Conservation (phyloP, 352 stramenopile genomes). For the Globisporangium barbulae region DNA sequence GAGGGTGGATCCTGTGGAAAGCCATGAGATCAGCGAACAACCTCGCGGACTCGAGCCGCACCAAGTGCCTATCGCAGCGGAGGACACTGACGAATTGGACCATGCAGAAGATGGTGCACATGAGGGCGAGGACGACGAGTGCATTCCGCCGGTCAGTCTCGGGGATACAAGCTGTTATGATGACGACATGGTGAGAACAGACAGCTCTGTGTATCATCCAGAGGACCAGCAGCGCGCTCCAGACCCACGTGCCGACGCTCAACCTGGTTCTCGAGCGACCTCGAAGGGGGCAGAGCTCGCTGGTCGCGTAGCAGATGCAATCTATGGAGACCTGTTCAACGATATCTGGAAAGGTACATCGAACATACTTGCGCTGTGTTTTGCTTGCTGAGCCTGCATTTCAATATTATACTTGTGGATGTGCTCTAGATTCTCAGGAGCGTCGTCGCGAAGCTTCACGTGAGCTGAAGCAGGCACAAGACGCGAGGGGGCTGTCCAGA, state of each 20-base stretch:
- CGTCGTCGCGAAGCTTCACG: not conserved
- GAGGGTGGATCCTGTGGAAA: conserved; percentile 6
- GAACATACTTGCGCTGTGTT: not conserved
- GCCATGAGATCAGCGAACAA: not conserved
- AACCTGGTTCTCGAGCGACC: not conserved
- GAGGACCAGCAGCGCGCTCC: not conserved
- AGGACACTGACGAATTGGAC: not conserved
- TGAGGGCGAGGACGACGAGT: not conserved
- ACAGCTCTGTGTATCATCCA: too few relatives aligned
- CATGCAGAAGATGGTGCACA: not conserved
- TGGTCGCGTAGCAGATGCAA: conserved; percentile 20
- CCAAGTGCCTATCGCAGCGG: not conserved
- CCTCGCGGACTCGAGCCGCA: not conserved
- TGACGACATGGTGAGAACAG: not conserved
- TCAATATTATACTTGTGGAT: not conserved
- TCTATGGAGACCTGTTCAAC: conserved; percentile 25
- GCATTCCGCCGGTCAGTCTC: too few relatives aligned
- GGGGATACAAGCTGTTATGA: not conserved
- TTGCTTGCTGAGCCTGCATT: not conserved
- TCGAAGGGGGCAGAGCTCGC: not conserved
- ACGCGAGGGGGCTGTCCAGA: not conserved
- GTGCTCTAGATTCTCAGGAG: not conserved
- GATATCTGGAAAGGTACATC: conserved; percentile 18
- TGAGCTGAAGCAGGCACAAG: not conserved
- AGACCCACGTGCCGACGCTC: not conserved